A percentile compares a stretch with the other conserved stretches of the same genome.
Evolutionary conservation across 2,329 filamentous ascomycete genomes (phyloP).

Genomic region (Aspergillus novofumigatus): DNA sequence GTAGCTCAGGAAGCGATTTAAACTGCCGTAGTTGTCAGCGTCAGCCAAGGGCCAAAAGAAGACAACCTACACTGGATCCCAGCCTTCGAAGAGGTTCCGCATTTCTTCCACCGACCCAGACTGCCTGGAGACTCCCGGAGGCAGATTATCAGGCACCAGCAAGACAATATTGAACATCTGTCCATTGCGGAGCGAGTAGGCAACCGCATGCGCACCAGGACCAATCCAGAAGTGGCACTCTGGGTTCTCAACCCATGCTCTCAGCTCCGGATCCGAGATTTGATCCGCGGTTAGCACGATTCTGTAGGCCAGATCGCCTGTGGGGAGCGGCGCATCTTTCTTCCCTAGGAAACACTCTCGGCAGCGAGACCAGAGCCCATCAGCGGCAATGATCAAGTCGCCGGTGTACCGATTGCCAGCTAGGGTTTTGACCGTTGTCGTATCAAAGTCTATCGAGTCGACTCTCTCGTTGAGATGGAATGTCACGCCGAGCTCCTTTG

Average conservation of each 20-base stretch:
- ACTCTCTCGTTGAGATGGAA: conserved; percentile 50
- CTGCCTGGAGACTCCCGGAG: conserved; percentile 49
- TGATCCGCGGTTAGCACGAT: conserved; percentile 53
- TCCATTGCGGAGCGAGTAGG: conserved; percentile 55
- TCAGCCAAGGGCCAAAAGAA: neutral
- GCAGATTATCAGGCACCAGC: conserved; percentile 60
- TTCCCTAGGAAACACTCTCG: conserved; percentile 47
- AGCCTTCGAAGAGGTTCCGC: conserved; percentile 55
- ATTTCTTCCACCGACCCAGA: conserved; percentile 58
- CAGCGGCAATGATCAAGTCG: conserved; percentile 60
- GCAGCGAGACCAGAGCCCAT: conserved; percentile 61
- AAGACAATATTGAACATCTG: conserved; percentile 63
- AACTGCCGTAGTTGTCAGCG: conserved; percentile 9
- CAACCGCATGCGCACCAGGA: conserved; percentile 57
- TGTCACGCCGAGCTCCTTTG: conserved; percentile 50
- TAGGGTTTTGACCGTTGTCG: conserved; percentile 33
- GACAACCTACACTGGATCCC: conserved; percentile 54
- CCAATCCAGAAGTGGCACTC: conserved; percentile 62
- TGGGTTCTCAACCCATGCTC: conserved; percentile 50
- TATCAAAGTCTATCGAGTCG: conserved; percentile 34
- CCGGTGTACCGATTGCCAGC: conserved; percentile 41
- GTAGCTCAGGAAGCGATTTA: conserved; percentile 42
- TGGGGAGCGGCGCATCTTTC: conserved; percentile 51
- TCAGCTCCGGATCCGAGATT: conserved; percentile 49
- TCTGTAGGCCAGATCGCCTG: conserved; percentile 63